Percentiles rank a stretch among this genome's conserved stretches.
phyloP scores from a whole-genome alignment of 1,284 basidiomycete species.

The Marasmius fiardii region DNA sequence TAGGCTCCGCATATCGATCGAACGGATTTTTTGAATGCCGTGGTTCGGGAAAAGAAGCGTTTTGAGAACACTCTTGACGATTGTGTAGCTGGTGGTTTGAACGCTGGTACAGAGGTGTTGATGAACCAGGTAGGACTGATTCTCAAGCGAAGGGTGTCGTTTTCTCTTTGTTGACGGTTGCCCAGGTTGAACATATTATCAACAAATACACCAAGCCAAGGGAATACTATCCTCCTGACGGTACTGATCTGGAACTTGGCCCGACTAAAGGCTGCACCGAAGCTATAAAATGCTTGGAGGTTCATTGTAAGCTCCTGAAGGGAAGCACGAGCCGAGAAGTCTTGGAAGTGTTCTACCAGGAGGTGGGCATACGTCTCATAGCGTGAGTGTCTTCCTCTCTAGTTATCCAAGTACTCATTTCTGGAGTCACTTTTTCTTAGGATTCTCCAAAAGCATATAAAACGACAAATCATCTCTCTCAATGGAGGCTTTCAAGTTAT shows the following conservation, averaged over 20 bases:
- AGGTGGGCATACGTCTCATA: conserved; percentile 91
- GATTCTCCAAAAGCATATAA: conserved; percentile 95
- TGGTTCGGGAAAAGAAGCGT: conserved; percentile 94
- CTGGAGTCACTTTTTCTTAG: conserved; percentile 33
- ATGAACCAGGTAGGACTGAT: conserved; percentile 81
- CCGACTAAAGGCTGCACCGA: conserved; percentile 86
- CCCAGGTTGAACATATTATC: conserved; percentile 90
- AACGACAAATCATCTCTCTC: conserved; percentile 93
- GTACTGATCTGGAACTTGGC: conserved; percentile 70
- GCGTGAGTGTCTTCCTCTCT: conserved; percentile 46
- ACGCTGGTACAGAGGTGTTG: conserved; percentile 91
- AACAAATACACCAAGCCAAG: conserved; percentile 77
- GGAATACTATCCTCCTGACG: conserved; percentile 89
- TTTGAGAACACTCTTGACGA: conserved; percentile 94
- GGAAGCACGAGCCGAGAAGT: conserved; percentile 96
- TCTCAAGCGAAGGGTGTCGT: background rate
- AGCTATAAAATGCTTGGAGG: conserved; percentile 82
- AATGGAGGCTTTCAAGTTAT: conserved; percentile 95
- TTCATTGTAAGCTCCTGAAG: conserved; percentile 87
- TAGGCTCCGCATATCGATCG: conserved; percentile 85
- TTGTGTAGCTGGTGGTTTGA: conserved; percentile 88
- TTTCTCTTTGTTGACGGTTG: background rate
- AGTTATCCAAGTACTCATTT: background rate
- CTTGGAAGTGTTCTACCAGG: conserved; percentile 95
- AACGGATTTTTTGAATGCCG: conserved; percentile 91